Percentiles rank a stretch among this genome's conserved stretches.
Evolutionary conservation across 2,329 filamentous ascomycete genomes (phyloP).

Genomic region (Paramyrothecium roridum): DNA sequence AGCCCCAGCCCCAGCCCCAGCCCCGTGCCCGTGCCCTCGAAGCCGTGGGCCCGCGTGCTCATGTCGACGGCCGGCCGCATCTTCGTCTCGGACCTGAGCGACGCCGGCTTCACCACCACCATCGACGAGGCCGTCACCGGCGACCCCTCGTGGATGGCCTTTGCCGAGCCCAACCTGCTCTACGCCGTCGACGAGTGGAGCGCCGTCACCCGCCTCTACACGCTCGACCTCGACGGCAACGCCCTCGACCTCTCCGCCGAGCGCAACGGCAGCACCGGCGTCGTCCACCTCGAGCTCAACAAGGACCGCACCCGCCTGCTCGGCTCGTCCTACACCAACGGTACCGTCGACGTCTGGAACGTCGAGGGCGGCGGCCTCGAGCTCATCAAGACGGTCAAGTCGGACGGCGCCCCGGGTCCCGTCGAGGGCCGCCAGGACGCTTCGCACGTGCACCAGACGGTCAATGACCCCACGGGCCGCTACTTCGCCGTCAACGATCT

Average conservation of each 20-base stretch:
- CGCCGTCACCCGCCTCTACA: conserved; percentile 34
- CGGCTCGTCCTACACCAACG: conserved; percentile 37
- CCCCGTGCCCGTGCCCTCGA: not conserved
- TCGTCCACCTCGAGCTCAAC: conserved; percentile 47
- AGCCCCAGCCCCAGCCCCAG: not conserved
- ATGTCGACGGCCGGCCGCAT: conserved; percentile 2
- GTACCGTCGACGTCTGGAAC: conserved; percentile 44
- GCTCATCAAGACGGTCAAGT: conserved; percentile 34
- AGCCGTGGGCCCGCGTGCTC: conserved; percentile 3
- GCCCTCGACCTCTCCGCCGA: conserved; percentile 23
- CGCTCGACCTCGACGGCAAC: conserved; percentile 27
- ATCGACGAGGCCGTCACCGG: not conserved
- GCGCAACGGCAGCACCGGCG: conserved; percentile 34
- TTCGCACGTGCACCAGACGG: conserved; percentile 43
- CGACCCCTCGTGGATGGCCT: conserved; percentile 1
- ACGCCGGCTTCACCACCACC: not conserved
- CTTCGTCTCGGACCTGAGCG: not conserved
- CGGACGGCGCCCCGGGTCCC: conserved; percentile 29
- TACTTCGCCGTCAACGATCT: conserved; percentile 49
- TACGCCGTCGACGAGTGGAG: conserved; percentile 36
- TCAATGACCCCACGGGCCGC: conserved; percentile 45
- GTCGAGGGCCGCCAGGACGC: conserved; percentile 26
- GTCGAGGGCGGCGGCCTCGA: conserved; percentile 29
- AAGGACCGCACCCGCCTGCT: conserved; percentile 40
- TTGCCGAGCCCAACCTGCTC: not conserved